Conservation (phyloP, 495 filamentous ascomycete genomes). For the Viridothelium virens region DNA sequence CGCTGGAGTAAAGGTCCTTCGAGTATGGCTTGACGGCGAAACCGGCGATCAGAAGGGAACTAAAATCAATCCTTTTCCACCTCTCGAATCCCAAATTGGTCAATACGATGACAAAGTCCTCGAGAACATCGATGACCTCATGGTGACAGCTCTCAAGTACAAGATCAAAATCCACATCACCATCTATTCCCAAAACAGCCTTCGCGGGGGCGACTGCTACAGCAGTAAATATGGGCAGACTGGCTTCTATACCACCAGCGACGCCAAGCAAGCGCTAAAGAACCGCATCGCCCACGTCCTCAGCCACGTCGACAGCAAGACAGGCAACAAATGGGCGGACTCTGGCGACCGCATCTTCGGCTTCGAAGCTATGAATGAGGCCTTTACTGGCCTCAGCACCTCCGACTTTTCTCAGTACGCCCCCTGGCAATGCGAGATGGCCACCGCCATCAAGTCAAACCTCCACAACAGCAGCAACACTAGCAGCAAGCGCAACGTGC, state of each 20-base stretch:
- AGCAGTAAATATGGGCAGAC: slow-evolving; percentile 12
- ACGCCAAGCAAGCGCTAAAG: slow-evolving; percentile 19
- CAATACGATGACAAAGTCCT: slow-evolving; percentile 15
- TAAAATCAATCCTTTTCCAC: background rate
- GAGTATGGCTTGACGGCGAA: slow-evolving; percentile 18
- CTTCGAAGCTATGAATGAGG: slow-evolving; percentile 24
- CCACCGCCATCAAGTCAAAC: background rate
- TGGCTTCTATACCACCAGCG: slow-evolving; percentile 23
- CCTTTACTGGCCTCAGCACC: background rate
- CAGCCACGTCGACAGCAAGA: slow-evolving; percentile 20
- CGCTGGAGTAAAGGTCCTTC: slow-evolving; percentile 17
- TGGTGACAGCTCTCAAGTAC: slow-evolving; percentile 15
- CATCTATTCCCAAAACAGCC: slow-evolving; percentile 19
- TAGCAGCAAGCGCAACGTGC: background rate
- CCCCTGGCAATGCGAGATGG: slow-evolving; percentile 6
- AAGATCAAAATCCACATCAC: slow-evolving; percentile 18
- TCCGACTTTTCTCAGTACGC: slow-evolving; percentile 5
- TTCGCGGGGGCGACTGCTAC: slow-evolving; percentile 14
- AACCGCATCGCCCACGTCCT: slow-evolving; percentile 22
- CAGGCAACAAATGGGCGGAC: slow-evolving; percentile 17
- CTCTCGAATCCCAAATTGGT: slow-evolving; percentile 13
- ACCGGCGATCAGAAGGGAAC: background rate
- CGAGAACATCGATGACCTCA: slow-evolving; percentile 13
- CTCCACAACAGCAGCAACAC: background rate
- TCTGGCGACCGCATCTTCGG: slow-evolving; percentile 22